Evolutionary conservation across 495 filamentous ascomycete genomes (phyloP).

Genomic region (Lepraria neglecta): DNA sequence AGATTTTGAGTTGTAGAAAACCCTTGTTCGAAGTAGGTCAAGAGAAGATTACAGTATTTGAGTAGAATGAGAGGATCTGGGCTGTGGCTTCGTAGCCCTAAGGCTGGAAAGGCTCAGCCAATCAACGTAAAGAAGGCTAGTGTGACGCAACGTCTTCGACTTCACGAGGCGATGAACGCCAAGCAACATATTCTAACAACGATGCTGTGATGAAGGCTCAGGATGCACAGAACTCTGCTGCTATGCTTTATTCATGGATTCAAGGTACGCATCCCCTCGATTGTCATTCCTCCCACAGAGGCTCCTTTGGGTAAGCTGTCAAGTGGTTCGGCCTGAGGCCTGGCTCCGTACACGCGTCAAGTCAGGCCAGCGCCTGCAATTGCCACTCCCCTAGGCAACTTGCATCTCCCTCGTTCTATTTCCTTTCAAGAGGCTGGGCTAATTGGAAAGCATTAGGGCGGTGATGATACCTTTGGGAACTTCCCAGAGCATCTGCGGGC

Average conservation of each 20-base stretch:
- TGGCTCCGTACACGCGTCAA: neutral
- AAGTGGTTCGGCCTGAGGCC: neutral
- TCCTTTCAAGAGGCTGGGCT: slow-evolving; percentile 12
- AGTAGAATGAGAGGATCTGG: no score
- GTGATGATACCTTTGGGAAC: slow-evolving; percentile 75
- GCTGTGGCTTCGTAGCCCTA: no score
- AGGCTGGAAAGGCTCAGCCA: no score
- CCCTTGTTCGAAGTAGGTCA: no score
- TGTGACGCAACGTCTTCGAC: no score
- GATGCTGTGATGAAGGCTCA: slow-evolving; percentile 27
- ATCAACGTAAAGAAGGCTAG: no score
- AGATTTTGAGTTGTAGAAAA: no score
- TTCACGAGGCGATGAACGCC: neutral
- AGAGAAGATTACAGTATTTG: no score
- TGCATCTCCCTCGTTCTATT: neutral
- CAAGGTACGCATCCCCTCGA: slow-evolving; percentile 54
- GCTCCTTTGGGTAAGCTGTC: neutral
- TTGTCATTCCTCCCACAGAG: neutral
- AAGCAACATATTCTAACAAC: slow-evolving; percentile 2
- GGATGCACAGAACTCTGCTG: slow-evolving; percentile 83
- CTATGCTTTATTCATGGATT: slow-evolving; percentile 96
- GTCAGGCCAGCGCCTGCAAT: neutral
- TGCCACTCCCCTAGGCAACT: neutral
- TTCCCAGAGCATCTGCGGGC: slow-evolving; percentile 70
- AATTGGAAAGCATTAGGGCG: slow-evolving; percentile 52